A percentile compares a stretch with the other conserved stretches of the same genome.
Conservation (phyloP, 345 rosid species). For the Hypericum androsaemum region DNA sequence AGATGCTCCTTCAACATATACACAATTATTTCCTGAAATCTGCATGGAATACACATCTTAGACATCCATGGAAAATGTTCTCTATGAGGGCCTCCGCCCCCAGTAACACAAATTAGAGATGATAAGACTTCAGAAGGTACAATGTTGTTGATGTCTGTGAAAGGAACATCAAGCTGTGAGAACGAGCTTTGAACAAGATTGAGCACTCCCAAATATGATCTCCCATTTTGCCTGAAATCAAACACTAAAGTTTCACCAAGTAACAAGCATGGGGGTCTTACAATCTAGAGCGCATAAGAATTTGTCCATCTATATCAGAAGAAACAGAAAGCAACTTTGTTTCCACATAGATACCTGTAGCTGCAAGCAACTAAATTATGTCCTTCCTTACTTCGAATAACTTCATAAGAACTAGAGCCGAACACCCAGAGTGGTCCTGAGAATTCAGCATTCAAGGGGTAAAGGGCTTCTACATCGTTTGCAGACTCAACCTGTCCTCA, state of each 20-base stretch:
- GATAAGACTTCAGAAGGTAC: constrained; percentile 30
- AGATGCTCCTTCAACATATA: constrained; percentile 84
- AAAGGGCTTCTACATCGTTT: constrained; percentile 49
- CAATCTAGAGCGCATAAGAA: no score
- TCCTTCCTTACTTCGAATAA: constrained; percentile 45
- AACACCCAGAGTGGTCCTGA: constrained; percentile 79
- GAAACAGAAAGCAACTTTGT: constrained; percentile 12
- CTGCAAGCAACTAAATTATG: constrained; percentile 64
- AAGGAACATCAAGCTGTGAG: constrained; percentile 70
- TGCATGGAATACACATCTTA: constrained; percentile 21
- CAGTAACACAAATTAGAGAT: constrained; percentile 6
- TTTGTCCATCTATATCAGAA: constrained; percentile 3
- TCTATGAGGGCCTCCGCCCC: constrained; percentile 3
- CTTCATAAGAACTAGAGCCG: constrained; percentile 69
- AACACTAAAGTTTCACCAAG: background rate
- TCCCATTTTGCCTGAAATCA: constrained; percentile 78
- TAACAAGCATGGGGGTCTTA: no score
- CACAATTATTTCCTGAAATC: constrained; percentile 54
- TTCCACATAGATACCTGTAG: constrained; percentile 46
- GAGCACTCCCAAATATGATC: constrained; percentile 68
- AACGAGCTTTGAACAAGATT: constrained; percentile 53
- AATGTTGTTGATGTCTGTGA: constrained; percentile 72
- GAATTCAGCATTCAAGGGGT: constrained; percentile 70
- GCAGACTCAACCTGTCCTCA: constrained; percentile 52
- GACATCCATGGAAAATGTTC: constrained; percentile 4